Conservation (phyloP, 106 monocot genomes). For the Acanthochlamys bracteata region DNA sequence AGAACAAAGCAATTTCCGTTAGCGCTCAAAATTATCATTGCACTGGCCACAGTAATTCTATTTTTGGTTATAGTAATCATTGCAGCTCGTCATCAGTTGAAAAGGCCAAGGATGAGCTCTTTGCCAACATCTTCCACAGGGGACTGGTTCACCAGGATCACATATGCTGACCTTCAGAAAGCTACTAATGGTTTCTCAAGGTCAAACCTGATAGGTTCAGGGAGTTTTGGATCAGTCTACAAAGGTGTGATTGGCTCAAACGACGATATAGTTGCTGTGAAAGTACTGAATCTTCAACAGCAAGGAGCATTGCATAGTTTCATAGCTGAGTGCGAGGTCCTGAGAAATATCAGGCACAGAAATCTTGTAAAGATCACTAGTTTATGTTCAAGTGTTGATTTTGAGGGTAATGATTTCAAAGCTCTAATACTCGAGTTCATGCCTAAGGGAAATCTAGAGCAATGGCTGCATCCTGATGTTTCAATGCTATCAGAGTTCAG, state of each 20-base stretch:
- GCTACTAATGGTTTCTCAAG: slow-evolving; percentile 14
- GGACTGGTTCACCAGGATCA: not conserved
- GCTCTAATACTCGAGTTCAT: slow-evolving; percentile 11
- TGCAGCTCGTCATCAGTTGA: not conserved
- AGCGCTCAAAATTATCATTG: not conserved
- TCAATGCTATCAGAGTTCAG: not conserved
- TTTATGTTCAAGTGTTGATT: slow-evolving; percentile 9
- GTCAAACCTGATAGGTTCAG: slow-evolving; percentile 9
- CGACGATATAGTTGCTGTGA: slow-evolving; percentile 3
- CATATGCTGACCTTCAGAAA: slow-evolving; percentile 5
- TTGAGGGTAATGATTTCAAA: slow-evolving; percentile 14
- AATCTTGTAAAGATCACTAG: slow-evolving; percentile 16
- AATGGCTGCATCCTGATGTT: slow-evolving; percentile 6
- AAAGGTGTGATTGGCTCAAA: not conserved
- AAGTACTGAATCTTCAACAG: slow-evolving; percentile 10
- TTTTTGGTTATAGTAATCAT: not conserved
- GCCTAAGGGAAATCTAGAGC: slow-evolving; percentile 10
- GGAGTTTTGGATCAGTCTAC: slow-evolving; percentile 14
- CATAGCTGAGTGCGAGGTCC: slow-evolving; percentile 7
- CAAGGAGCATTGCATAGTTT: slow-evolving; percentile 9
- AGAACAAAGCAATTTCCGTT: not conserved
- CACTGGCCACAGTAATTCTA: not conserved
- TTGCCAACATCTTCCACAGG: too few relatives aligned
- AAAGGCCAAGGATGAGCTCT: not conserved
- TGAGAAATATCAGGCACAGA: slow-evolving; percentile 14